Base-by-base conservation (phyloP, 2,329 filamentous ascomycete species). In the Pseudogymnoascus sp. region DNA sequence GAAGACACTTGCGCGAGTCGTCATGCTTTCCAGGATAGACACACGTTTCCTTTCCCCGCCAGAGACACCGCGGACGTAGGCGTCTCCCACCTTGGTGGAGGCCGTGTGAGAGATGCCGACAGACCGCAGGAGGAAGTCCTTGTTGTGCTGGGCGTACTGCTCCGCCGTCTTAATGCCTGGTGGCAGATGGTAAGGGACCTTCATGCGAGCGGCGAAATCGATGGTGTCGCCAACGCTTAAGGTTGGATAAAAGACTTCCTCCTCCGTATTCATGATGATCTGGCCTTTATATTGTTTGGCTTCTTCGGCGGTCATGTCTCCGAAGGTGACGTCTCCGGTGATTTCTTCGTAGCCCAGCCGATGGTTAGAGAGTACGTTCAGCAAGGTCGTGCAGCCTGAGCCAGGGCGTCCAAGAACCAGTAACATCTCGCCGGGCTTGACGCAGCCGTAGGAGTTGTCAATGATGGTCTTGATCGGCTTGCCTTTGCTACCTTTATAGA, bases 381-480 rank as follows among this genome's bases (percentile, higher is more conserved):
- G 77, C 12, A 91, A 78, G 0, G 88, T 88, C 0, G 88, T 89
- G 71, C 88, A 91, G 35, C 88, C 88, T 3, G 85, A 80, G 0
- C 87, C 88, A 0, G 88, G 88, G 0, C 86, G 79, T 2, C 88
- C 88, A 0, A 90, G 77, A 0, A 90, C 87, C 0, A 90, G 76
- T 1, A 89, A 74, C 88, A 90, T 89, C 73, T 90, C 87, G 18
- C 87, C 88, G 0, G 88, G 87, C 71, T 87, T 86, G 60, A 91
- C 84, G 67, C 86, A 89, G 8, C 88, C 88, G 70, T 86, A 83
- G 63, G 81, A 84, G 68, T 83, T 79, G 61, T 88, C 81, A 18
- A 91, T 74, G 52, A 91, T 86, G 0, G 85, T 87, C 66, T 83
- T 83, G 21, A 88, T 73, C 0, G 87, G 87, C 83, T 0, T 82